Base-by-base conservation (phyloP, 73 alveolate genomes). In the Tetrahymena borealis region DNA sequence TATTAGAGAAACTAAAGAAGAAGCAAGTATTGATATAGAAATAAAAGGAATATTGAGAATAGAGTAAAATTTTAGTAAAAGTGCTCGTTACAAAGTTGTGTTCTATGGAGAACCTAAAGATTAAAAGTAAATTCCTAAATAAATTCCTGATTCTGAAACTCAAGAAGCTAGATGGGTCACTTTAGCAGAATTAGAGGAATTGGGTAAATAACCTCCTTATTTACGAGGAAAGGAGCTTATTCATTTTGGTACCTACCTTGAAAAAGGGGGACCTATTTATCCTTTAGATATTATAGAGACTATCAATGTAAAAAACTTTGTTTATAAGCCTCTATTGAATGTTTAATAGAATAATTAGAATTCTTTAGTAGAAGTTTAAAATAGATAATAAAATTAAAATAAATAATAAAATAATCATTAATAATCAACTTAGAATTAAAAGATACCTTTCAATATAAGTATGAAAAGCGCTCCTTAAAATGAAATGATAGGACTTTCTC, bases 101-200 rank as follows among this genome's bases (percentile, higher is more conserved):
- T 94, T 94, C 91, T 96, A 94, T 91, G 98, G 97, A 9, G 96
- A 95, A 90, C 98, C 98, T 15, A 79, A 90, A 20, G 97, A 95
- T 85, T 78, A 94, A 28, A 94, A 94, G 7, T 93, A 96, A 92
- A 43, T 24, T 0, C 98, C 97, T 4, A 96, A 96, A 77, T 40
- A 90, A 32, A 90, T 38, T 38, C 95, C 96, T 0, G 98, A 96
- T 78, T 60, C 43, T 11, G 90, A 92, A 35, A 35, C 78, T 18
- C 31, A 32, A 28, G 77, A 12, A 39, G 10, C 33, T 0, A 39
- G 90, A 78, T 92, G 93, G 95, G 90, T 92, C 8, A 32, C 42
- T 38, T 92, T 39, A 38, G 78, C 77, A 28, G 95, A 91, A 33
- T 78, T 92, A 32, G 92, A 85, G 39, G 37, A 36, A 35, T 91